Base-by-base conservation (phyloP, 257 asterid genomes). In the Capsicum chinense region DNA sequence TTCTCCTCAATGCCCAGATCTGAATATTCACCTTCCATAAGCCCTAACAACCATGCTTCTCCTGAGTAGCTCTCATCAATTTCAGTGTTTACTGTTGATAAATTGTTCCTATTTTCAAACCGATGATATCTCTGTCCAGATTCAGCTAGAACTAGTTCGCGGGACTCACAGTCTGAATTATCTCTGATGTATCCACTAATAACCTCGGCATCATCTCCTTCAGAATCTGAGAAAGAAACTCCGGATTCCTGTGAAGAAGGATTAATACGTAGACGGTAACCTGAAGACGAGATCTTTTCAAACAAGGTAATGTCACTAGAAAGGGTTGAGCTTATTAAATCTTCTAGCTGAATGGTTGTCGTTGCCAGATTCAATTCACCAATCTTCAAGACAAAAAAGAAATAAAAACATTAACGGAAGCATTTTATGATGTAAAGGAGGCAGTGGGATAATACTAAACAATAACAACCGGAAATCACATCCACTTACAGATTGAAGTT, bases 21-120 rank as follows among this genome's bases (percentile, higher is more conserved):
- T 85, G 99, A 91, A 93, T 97, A 95, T 89, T 94, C 99, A 83
- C 99, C 93, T 90, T 97, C 99, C 97, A 93, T 91, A 70, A 97
- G 91, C 85, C 98, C 99, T 83, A 94, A 87, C 88, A 93, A 83
- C 99, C 99, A 97, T 69, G 86, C 92, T 90, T 97, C 99, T 87
- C 98, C 99, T 54, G 97, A 90, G 89, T 94, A 90, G 94, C 99
- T 94, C 87, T 97, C 99, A 87, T 97, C 99, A 87, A 97, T 97
- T 92, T 93, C 99, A 80, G 91, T 87, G 82, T 85, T 84, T 70
- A 89, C 86, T 64, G 78, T 83, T 87, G 83, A 76, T 85, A 69
- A 83, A 39, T 87, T 83, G 66, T 76, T 76, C 83, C 85, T 83
- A 82, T 86, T 86, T 71, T 85, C 80, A 83, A 82, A 80, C 81